Percentiles rank a stretch among this genome's conserved stretches.
Evolutionary conservation across 192 early-diverging fungal genomes (phyloP).

Genomic region (Coemansia sp.): DNA sequence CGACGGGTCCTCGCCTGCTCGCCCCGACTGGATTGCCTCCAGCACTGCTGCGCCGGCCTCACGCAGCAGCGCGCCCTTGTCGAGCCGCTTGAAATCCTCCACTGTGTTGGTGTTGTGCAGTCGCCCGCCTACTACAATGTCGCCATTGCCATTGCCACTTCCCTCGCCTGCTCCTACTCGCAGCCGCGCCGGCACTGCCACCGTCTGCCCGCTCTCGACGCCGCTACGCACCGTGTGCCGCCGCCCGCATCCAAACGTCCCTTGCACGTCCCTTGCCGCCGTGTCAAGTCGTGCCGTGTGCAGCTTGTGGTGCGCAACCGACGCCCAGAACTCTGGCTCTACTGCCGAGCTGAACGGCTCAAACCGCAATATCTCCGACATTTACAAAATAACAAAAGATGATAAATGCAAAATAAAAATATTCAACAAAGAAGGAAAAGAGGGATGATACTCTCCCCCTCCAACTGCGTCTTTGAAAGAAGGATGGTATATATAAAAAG

Average conservation of each 20-base stretch:
- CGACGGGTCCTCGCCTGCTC: conserved; percentile 62
- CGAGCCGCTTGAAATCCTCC: conserved; percentile 83
- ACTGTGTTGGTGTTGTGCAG: conserved; percentile 94
- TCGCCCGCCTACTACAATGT: conserved; percentile 18
- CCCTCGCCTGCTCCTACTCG: conserved; percentile 54
- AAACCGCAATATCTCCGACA: conserved; percentile 70
- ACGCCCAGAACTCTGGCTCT: conserved; percentile 89
- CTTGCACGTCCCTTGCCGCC: conserved; percentile 55
- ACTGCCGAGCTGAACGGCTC: conserved; percentile 81
- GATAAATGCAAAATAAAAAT: conserved; percentile 3
- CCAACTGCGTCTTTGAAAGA: too few relatives aligned
- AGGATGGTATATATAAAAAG: not conserved
- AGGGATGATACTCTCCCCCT: too few relatives aligned
- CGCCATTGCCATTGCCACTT: not conserved
- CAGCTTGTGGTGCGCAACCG: conserved; percentile 82
- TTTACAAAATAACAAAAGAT: not conserved
- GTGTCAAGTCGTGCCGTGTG: conserved; percentile 81
- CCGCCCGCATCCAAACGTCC: conserved; percentile 67
- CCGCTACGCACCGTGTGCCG: conserved; percentile 50
- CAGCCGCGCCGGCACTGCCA: conserved; percentile 63
- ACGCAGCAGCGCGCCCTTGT: conserved; percentile 71
- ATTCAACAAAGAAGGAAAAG: not conserved
- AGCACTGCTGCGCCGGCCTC: conserved; percentile 55
- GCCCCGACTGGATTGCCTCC: conserved; percentile 68
- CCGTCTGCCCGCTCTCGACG: conserved; percentile 13